phyloP scores from a whole-genome alignment of 768 basidiomycete species.

The Leccinum ochraceum region DNA sequence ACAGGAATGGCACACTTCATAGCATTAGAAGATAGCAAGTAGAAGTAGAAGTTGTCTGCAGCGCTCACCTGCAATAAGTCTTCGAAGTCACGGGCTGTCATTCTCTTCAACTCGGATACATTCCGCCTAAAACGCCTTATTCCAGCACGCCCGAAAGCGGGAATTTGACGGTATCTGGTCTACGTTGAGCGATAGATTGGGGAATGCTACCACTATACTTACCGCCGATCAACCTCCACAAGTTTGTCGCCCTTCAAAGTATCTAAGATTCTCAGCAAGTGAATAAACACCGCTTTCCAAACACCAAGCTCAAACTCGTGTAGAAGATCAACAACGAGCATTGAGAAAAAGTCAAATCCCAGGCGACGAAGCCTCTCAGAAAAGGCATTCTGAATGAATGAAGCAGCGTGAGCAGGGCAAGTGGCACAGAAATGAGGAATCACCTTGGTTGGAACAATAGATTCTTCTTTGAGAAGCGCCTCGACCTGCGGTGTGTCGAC shows the following conservation, averaged over 20 bases:
- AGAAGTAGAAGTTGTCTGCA: not conserved
- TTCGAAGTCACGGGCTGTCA: not conserved
- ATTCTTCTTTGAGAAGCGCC: not conserved
- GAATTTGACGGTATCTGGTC: not conserved
- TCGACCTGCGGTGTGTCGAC: not conserved
- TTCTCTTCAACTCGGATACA: not conserved
- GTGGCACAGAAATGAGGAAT: not conserved
- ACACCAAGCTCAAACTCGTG: not conserved
- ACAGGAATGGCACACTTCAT: not conserved
- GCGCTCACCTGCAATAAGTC: not conserved
- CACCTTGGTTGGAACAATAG: not conserved
- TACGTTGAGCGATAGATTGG: not conserved
- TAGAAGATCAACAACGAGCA: not conserved
- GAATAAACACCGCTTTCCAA: not conserved
- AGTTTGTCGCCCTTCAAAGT: not conserved
- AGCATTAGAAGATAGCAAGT: not conserved
- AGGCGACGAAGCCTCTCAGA: not conserved
- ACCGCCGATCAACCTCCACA: not conserved
- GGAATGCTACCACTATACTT: not conserved
- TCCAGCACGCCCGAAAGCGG: not conserved
- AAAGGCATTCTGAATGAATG: too few species aligned
- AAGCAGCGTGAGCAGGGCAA: not conserved
- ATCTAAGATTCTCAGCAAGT: not conserved
- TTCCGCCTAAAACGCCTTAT: not conserved
- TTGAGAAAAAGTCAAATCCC: not conserved